Conservation (phyloP, 208 protist genomes). For the Wallacemonas sp. region DNA sequence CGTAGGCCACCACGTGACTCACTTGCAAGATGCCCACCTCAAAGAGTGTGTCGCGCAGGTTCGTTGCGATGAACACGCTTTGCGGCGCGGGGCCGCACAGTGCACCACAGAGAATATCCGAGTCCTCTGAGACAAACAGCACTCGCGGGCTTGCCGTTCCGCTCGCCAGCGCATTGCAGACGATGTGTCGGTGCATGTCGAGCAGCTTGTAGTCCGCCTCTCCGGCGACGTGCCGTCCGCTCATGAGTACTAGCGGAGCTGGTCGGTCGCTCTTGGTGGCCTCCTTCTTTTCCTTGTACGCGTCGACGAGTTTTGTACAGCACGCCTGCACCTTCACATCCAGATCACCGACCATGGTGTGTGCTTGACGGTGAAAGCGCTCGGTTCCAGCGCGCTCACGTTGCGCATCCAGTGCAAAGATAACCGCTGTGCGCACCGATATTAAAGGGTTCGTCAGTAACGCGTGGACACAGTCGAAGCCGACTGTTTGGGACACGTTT, state of each 20-base stretch:
- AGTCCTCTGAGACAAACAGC: slow-evolving; percentile 87
- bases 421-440: slow-evolving; percentile 38
- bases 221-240: slow-evolving; percentile 74
- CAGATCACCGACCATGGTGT: slow-evolving; percentile 61
- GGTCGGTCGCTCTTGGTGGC: background rate
- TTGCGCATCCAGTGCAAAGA: slow-evolving; percentile 81
- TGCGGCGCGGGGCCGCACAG: slow-evolving; percentile 81
- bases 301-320: slow-evolving; percentile 33
- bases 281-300: slow-evolving; percentile 24
- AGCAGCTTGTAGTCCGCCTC: slow-evolving; percentile 90
- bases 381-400: slow-evolving; percentile 60
- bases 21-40: slow-evolving; percentile 67
- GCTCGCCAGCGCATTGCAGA: slow-evolving; percentile 16
- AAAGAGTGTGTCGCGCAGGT: slow-evolving; percentile 73
- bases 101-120: slow-evolving; percentile 76
- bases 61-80: slow-evolving; percentile 71
- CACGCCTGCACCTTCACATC: slow-evolving; percentile 64
- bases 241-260: slow-evolving; percentile 56
- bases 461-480: slow-evolving; percentile 42
- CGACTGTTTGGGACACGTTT: slow-evolving; percentile 73
- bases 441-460: slow-evolving; percentile 43
- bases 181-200: slow-evolving; percentile 61
- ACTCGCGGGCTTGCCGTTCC: slow-evolving; percentile 44
- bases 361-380: slow-evolving; percentile 52
- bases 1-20: slow-evolving; percentile 64